phyloP scores from a whole-genome alignment of 257 asterid genomes.

The Solanum piurae region DNA sequence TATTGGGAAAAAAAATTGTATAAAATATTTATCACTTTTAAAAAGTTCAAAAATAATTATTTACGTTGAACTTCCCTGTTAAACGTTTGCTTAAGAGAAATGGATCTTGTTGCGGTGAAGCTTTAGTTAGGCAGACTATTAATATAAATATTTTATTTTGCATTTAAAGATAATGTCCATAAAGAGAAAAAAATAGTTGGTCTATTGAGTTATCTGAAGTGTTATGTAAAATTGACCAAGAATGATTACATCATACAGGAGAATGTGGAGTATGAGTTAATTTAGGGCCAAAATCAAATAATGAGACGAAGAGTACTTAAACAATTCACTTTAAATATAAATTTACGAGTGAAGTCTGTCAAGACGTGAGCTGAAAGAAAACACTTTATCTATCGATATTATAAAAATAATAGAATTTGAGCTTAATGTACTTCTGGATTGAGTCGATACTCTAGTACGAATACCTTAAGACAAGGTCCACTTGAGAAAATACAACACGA shows the following conservation, averaged over 20 bases:
- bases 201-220: background rate
- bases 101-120: background rate
- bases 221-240: background rate
- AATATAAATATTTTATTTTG: background rate
- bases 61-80: background rate
- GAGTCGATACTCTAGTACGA: background rate
- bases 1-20: background rate
- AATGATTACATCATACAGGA: background rate
- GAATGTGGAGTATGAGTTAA: background rate
- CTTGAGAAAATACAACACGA: background rate
- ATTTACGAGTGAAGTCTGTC: fast-evolving
- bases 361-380: background rate
- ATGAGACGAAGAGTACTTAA: background rate
- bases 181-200: no score
- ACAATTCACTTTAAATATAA: no score
- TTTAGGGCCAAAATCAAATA: background rate
- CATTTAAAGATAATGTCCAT: background rate
- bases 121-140: background rate
- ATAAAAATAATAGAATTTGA: background rate
- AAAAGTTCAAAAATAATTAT: background rate
- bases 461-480: background rate
- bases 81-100: background rate
- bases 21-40: background rate
- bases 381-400: background rate
- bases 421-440: no score